phyloP scores from a whole-genome alignment of 208 protist genomes.

The Trypanosoma scelopori region DNA sequence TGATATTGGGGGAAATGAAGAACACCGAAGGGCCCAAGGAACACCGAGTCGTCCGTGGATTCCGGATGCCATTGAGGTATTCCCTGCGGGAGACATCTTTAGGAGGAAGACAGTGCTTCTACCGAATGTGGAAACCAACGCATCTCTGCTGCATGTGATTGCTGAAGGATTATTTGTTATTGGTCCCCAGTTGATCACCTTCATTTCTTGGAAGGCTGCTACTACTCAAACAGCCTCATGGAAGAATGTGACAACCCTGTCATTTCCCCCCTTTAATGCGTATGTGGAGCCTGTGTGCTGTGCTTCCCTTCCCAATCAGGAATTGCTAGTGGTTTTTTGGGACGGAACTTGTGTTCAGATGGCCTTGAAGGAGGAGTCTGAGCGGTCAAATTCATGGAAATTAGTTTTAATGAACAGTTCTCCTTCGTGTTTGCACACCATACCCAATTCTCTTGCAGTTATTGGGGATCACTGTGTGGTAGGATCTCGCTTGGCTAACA shows the following conservation, averaged over 20 bases:
- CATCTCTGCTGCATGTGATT: slow-evolving; percentile 38
- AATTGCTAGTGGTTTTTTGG: slow-evolving; percentile 27
- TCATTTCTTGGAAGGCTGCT: slow-evolving; percentile 18
- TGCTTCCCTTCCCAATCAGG: slow-evolving; percentile 24
- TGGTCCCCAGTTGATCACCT: slow-evolving; percentile 64
- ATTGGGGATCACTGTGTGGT: slow-evolving; percentile 39
- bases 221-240: slow-evolving; percentile 2
- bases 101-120: slow-evolving; percentile 22
- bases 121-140: slow-evolving; percentile 63
- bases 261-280: slow-evolving; percentile 17
- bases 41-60: slow-evolving; percentile 14
- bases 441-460: slow-evolving; percentile 29
- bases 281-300: slow-evolving; percentile 36
- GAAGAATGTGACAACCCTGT: slow-evolving; percentile 26
- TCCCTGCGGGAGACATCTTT: slow-evolving; percentile 19
- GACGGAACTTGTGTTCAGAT: slow-evolving; percentile 31
- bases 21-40: slow-evolving; percentile 2
- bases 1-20: slow-evolving; percentile 22
- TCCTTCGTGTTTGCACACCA: slow-evolving; percentile 10
- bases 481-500: slow-evolving; percentile 57
- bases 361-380: slow-evolving; percentile 15
- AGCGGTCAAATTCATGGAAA: slow-evolving; percentile 20
- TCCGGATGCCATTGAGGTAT: slow-evolving; percentile 16
- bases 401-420: slow-evolving; percentile 3
- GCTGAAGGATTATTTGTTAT: slow-evolving; percentile 60